Percentiles rank a stretch among this genome's conserved stretches.
phyloP scores from a whole-genome alignment of 352 stramenopile genomes.

The Halophytophthora polymorphica region DNA sequence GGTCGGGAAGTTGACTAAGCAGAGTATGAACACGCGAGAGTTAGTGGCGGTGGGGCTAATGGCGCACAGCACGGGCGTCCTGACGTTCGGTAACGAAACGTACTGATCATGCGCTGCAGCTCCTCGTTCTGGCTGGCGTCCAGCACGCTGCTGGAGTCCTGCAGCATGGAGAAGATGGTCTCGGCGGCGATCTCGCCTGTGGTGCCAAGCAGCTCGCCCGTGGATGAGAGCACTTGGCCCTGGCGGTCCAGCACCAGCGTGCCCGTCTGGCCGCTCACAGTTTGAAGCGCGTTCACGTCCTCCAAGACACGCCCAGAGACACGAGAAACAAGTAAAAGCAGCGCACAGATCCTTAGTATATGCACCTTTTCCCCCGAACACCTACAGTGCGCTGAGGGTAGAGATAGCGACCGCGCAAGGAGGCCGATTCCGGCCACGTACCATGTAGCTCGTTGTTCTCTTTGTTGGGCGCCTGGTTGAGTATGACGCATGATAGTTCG shows the following conservation, averaged over 20 bases:
- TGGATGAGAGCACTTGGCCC: conserved; percentile 58
- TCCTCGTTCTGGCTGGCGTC: conserved; percentile 54
- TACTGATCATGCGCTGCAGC: conserved; percentile 64
- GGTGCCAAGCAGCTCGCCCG: conserved; percentile 52
- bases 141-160: conserved; percentile 61
- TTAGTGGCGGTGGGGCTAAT: too few species aligned
- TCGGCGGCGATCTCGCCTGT: conserved; percentile 52
- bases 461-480: too few species aligned
- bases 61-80: too few species aligned
- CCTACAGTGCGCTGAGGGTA: too few species aligned
- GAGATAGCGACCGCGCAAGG: too few species aligned
- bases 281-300: conserved; percentile 48
- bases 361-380: too few species aligned
- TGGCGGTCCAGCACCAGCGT: conserved; percentile 60
- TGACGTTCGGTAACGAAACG: conserved; percentile 1
- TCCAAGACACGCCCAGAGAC: conserved; percentile 8
- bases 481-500: too few species aligned
- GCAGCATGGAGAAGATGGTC: conserved; percentile 63
- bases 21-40: neutral
- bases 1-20: conserved; percentile 56
- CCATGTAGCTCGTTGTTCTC: too few species aligned
- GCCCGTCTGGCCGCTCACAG: conserved; percentile 51
- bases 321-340: neutral
- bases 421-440: too few species aligned
- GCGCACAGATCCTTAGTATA: too few species aligned